Percentiles rank a stretch among this genome's conserved stretches.
phyloP scores from a whole-genome alignment of 495 filamentous ascomycete genomes.

The Xylaria palmicola region DNA sequence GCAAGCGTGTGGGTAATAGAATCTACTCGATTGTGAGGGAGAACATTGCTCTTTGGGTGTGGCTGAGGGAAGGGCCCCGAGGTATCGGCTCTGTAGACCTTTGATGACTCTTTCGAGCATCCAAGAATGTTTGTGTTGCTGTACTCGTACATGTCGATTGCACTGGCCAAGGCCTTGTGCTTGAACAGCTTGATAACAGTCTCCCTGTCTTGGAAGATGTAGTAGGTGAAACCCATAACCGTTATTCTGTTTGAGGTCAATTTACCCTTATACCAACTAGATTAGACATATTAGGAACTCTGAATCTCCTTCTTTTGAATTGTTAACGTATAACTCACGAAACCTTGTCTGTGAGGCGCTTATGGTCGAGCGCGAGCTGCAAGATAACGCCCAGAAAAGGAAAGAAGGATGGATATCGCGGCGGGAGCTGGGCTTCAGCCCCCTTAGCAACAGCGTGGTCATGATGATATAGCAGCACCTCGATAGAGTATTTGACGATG shows the following conservation, averaged over 20 bases:
- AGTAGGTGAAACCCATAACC: slow-evolving; percentile 2
- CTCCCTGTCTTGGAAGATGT: slow-evolving; percentile 15
- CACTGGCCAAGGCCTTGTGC: background rate
- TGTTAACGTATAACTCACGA: background rate
- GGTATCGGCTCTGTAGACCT: slow-evolving; percentile 3
- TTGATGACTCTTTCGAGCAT: slow-evolving; percentile 2
- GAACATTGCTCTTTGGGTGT: slow-evolving; percentile 5
- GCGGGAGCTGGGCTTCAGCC: background rate
- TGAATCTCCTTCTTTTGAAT: background rate
- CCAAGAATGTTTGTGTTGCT: slow-evolving; percentile 5
- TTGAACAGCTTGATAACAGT: slow-evolving; percentile 3
- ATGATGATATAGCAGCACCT: slow-evolving; percentile 1
- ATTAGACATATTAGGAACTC: background rate
- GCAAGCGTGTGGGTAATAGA: background rate
- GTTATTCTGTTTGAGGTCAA: slow-evolving; percentile 7
- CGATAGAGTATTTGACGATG: background rate
- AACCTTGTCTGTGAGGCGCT: slow-evolving; percentile 3
- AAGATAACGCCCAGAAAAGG: background rate
- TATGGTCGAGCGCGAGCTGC: background rate
- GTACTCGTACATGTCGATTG: slow-evolving; percentile 3
- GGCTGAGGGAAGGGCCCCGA: slow-evolving; percentile 7
- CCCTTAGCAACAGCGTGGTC: background rate
- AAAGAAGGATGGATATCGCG: background rate
- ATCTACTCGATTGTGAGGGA: background rate
- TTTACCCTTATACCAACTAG: slow-evolving; percentile 9